Evolutionary conservation across 1,139 yeast genomes (phyloP), one percentile per base, ranked within the genome.

Genomic region (Blastobotrys raffinosifermentans): DNA sequence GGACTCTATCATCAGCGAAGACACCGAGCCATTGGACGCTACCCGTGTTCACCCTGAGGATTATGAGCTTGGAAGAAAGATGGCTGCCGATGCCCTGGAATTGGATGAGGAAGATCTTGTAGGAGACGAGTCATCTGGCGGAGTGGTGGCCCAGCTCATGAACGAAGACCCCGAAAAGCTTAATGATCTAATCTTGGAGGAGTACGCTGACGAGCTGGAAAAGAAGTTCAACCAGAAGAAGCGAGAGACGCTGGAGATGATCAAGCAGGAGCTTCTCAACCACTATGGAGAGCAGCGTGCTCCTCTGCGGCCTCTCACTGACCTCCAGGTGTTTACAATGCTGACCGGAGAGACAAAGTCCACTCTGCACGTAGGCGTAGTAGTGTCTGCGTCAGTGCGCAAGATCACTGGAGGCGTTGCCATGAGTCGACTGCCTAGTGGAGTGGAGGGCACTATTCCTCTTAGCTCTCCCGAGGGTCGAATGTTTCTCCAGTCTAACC

Each of bases 21-120:
- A 78, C 29, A 75, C 83, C 29, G 97, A 91, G 54, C 69, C 84
- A 36, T 70, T 91, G 47, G 99, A 91, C 62, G 89, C 94, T 25
- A 91, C 98, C 0, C 76, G 98, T 64, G 87, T 93, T 32, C 99
- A 91, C 54, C 98, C 98, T 3, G 97, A 93, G 61, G 98, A 91
- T 62, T 91, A 91, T 57, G 95, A 85, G 44, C 71, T 91, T 51
- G 97, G 97, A 2, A 77, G 93, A 40, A 91, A 91, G 58, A 89
- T 91, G 87, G 97, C 97, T 7, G 93, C 96, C 2, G 98, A 91
- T 67, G 97, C 98, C 1, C 70, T 91, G 47, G 99, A 93, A 54
- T 72, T 87, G 48, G 96, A 89, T 54, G 98, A 93, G 54, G 97
- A 89, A 61, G 96, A 89, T 51, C 72, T 85, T 56, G 85, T 80